Base-by-base conservation (phyloP, 1,139 yeast genomes). In the Saccharomyces uvarum region DNA sequence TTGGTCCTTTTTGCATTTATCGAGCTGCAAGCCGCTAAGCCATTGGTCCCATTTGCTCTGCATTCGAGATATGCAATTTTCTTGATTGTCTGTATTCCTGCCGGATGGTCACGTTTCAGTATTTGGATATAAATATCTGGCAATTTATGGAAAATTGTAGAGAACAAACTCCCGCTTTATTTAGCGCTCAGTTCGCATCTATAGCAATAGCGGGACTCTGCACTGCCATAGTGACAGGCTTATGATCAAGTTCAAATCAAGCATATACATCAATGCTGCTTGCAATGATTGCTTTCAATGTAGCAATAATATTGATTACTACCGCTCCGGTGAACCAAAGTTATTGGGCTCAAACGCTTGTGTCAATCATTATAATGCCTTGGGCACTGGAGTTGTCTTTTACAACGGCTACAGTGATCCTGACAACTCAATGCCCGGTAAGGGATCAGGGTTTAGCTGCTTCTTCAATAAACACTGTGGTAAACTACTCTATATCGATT, bases 311-410 rank as follows among this genome's bases (percentile, higher is more conserved):
- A 2, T 54, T 81, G 16, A 65, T 76, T 66, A 82, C 79, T 0
- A 73, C 79, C 0, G 67, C 77, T 42, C 80, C 80, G 0, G 70
- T 70, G 1, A 69, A 73, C 27, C 81, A 80, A 62, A 73, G 68
- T 0, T 82, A 74, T 64, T 82, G 84, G 84, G 75, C 77, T 2
- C 81, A 78, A 56, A 73, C 77, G 50, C 80, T 83, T 60, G 76
- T 80, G 2, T 69, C 80, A 2, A 58, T 72, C 38, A 49, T 80
- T 2, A 60, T 82, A n/a, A 74, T 73, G 28, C 77, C 83, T 0
- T 75, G 78, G 60, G 88, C 85, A 0, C 81, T 83, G 84, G 88
- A 83, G 64, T 76, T 80, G 73, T 79, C 84, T 51, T 83, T 82
- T 66, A 88, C 88, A 0, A 80, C 87, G 0, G 84, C 79, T 1